Evolutionary conservation across 169 alveolate genomes (phyloP).

Genomic region (Eimeria sp.): DNA sequence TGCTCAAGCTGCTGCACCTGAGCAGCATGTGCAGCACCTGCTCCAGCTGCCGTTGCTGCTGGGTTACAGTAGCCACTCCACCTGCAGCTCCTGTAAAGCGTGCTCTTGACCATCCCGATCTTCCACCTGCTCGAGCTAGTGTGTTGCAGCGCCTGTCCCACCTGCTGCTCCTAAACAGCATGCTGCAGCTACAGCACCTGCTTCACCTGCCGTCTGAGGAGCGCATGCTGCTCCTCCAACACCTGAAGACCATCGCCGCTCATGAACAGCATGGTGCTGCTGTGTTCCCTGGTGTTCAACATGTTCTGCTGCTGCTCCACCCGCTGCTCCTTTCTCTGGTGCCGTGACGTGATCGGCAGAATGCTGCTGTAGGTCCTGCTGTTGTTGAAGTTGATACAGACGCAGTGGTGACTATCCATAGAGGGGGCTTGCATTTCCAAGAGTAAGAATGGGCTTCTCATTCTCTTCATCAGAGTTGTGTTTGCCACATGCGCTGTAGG

Average conservation of each 20-base stretch:
- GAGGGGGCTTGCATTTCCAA: constrained; percentile 37
- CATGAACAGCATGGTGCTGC: background rate
- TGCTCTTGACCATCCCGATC: too few species aligned
- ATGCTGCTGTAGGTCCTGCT: too few species aligned
- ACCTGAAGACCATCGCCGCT: too few species aligned
- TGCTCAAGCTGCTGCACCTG: too few species aligned
- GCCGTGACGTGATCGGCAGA: too few species aligned
- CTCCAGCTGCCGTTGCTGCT: background rate
- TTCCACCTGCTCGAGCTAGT: too few species aligned
- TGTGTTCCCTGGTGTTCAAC: background rate
- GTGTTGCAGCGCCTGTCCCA: background rate
- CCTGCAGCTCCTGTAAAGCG: background rate
- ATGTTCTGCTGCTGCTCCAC: constrained; percentile 2
- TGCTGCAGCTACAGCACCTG: background rate
- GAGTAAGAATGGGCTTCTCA: background rate
- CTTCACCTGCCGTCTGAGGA: background rate
- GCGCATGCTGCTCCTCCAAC: too few species aligned
- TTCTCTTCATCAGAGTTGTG: background rate
- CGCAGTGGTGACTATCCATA: background rate
- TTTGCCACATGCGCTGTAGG: background rate
- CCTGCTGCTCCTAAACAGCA: background rate
- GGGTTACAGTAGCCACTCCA: background rate
- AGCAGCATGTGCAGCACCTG: background rate
- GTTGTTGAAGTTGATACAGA: too few species aligned
- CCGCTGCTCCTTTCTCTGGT: background rate